Percentiles rank a stretch among this genome's conserved stretches.
Evolutionary conservation across 2,329 filamentous ascomycete species (phyloP).

Genomic region (Alternaria sp.): DNA sequence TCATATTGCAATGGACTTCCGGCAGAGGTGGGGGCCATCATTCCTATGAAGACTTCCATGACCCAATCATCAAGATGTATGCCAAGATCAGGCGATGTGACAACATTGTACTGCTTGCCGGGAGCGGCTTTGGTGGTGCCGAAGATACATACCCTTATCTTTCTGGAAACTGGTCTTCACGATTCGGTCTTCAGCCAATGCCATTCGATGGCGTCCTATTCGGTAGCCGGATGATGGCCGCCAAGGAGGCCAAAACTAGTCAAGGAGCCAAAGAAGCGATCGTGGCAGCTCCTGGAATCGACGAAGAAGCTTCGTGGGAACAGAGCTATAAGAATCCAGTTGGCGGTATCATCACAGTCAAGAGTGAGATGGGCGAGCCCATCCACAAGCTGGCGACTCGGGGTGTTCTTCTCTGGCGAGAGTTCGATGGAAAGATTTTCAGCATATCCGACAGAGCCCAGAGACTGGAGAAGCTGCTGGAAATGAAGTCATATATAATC

Average conservation of each 20-base stretch:
- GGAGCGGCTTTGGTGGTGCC: conserved; percentile 58
- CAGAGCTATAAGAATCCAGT: conserved; percentile 70
- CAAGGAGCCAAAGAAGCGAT: conserved; percentile 57
- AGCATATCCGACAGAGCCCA: conserved; percentile 81
- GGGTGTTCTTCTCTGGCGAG: conserved; percentile 95
- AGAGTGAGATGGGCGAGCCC: conserved; percentile 99
- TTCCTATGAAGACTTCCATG: conserved; percentile 61
- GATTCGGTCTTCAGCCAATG: conserved; percentile 57
- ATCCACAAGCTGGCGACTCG: conserved; percentile 98
- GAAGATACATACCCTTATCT: conserved; percentile 60
- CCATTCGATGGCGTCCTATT: conserved; percentile 59
- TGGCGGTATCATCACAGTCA: conserved; percentile 93
- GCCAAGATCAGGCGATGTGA: conserved; percentile 55
- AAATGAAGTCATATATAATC: conserved; percentile 53
- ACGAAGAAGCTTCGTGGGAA: conserved; percentile 56
- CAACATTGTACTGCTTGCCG: conserved; percentile 59
- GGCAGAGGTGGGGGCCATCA: conserved; percentile 61
- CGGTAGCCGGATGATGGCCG: conserved; percentile 59
- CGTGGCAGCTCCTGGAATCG: conserved; percentile 54
- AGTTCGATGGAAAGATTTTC: conserved; percentile 99
- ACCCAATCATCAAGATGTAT: conserved; percentile 59
- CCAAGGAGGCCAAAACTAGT: conserved; percentile 57
- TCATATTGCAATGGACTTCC: conserved; percentile 61
- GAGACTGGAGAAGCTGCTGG: conserved; percentile 55
- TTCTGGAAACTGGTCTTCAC: conserved; percentile 56